Percentiles rank a stretch among this genome's conserved stretches.
Conservation (phyloP, 2,329 filamentous ascomycete genomes). For the Arthrobotrys iridis region DNA sequence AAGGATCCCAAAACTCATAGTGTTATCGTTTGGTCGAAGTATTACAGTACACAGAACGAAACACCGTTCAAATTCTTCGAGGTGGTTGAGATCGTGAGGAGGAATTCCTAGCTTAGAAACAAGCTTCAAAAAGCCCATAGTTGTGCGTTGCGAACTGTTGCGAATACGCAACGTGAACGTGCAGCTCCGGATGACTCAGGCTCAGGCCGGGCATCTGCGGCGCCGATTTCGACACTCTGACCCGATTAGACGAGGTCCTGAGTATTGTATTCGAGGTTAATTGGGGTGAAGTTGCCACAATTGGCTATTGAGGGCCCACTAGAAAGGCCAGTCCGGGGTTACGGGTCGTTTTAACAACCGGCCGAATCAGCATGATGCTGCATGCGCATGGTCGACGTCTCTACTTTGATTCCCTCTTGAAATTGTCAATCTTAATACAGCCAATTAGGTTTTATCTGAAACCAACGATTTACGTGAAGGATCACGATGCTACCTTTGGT, state of each 20-base stretch:
- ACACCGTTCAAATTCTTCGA: not conserved
- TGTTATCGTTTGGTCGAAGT: not conserved
- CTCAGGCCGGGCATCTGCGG: slow-evolving; percentile 44
- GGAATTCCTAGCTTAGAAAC: not conserved
- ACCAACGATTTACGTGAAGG: slow-evolving; percentile 21
- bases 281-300: not conserved
- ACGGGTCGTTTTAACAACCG: not conserved
- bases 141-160: slow-evolving; percentile 37
- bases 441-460: slow-evolving; percentile 15
- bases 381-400: not conserved
- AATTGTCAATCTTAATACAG: not conserved
- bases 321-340: not conserved
- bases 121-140: not conserved
- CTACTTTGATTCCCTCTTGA: slow-evolving; percentile 2
- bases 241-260: slow-evolving; percentile 7
- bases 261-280: not conserved
- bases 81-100: not conserved
- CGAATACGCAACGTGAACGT: slow-evolving; percentile 1
- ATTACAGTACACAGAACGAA: not conserved
- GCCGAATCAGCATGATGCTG: not conserved
- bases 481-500: slow-evolving; percentile 10
- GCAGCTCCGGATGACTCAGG: slow-evolving; percentile 28
- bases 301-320: not conserved
- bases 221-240: slow-evolving; percentile 28
- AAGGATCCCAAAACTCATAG: too few species aligned